Base-by-base conservation (phyloP, 345 rosid species). In the Eucalyptus marginata region DNA sequence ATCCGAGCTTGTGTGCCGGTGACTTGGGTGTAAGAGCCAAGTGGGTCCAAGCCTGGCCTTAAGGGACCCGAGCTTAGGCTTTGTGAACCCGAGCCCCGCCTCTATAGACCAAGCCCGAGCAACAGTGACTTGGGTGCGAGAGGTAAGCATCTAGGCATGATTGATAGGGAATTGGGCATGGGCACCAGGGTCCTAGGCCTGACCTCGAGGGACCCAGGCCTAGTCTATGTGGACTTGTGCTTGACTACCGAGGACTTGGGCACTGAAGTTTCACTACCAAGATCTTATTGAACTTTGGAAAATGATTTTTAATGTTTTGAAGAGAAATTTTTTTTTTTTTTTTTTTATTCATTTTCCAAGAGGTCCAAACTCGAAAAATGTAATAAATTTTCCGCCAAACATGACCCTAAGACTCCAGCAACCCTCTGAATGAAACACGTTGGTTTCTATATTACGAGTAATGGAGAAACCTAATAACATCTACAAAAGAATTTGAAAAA, bases 1-100 rank as follows among this genome's bases (percentile, higher is more conserved):
- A 29, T 62, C 8, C 7, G 0, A 14, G 33, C 68, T 62, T 6
- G 4, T 13, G 33, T 29, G 31, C 33, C 0, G 0, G 8, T 62
- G 31, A 27, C 17, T 62, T 62, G 68, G 68, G 31, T 62, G 33
- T 13, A 27, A 3, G 68, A 62, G 31, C 31, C 33, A 62, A 5
- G 9, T 62, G 68, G 4, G 8, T 62, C 33, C 0, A 27, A 0
- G n/a, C 64, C 0, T 25, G 1, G 29, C 64, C 64, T 62, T 29
- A 14, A 62, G 16, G 17, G 64, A 62, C 17, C 7, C 17, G 3
- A 62, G 68, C 68, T n/a, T 62, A 62, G 68, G 58, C 17, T 29
- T 62, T 62, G 68, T 62, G 68, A 62, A 62, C 17, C 8, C 4
- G 0, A 3, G 33, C 33, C 68, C 13, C 8, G 4, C 68, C 68